A percentile compares a stretch with the other conserved stretches of the same genome.
Evolutionary conservation across 2,329 filamentous ascomycete genomes (phyloP).

Genomic region (Neofusicoccum sp.): DNA sequence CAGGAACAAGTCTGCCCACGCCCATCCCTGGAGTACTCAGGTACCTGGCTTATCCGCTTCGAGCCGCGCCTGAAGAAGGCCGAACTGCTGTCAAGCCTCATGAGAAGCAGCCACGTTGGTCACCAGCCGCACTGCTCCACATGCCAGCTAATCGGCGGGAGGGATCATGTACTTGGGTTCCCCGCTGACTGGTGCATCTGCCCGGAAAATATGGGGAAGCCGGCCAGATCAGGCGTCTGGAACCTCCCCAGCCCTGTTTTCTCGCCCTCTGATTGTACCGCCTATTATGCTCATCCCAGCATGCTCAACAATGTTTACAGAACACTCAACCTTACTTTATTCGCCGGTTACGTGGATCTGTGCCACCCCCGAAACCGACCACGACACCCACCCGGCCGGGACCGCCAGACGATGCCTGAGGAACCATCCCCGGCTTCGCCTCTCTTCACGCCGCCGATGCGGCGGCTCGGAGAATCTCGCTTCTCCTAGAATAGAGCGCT

Average conservation of each 20-base stretch:
- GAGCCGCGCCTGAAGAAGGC: background rate
- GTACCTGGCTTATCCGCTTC: slow-evolving; percentile 1
- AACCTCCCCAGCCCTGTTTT: background rate
- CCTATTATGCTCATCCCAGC: background rate
- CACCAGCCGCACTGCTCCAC: slow-evolving; percentile 1
- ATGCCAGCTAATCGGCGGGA: slow-evolving; percentile 10
- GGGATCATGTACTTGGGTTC: background rate
- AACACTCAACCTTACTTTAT: background rate
- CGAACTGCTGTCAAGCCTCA: background rate
- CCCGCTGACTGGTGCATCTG: background rate
- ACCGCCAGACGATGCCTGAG: background rate
- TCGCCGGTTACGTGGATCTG: background rate
- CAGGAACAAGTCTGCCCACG: background rate
- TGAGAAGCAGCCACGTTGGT: slow-evolving; percentile 5
- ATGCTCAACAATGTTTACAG: background rate
- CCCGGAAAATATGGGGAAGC: background rate
- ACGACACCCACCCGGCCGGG: background rate
- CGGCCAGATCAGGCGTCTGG: background rate
- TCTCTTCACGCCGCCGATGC: background rate
- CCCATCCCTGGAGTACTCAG: slow-evolving; percentile 1
- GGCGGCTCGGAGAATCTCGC: background rate
- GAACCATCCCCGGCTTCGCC: too few species aligned
- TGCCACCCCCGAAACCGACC: background rate
- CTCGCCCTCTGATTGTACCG: background rate
- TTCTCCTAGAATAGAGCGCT: background rate